These are phyloP conservation scores for Conoideocrella luteorostrata DNA, from an alignment of 2,329 filamentous ascomycete genomes.

Conservation along the genomic window DNA sequence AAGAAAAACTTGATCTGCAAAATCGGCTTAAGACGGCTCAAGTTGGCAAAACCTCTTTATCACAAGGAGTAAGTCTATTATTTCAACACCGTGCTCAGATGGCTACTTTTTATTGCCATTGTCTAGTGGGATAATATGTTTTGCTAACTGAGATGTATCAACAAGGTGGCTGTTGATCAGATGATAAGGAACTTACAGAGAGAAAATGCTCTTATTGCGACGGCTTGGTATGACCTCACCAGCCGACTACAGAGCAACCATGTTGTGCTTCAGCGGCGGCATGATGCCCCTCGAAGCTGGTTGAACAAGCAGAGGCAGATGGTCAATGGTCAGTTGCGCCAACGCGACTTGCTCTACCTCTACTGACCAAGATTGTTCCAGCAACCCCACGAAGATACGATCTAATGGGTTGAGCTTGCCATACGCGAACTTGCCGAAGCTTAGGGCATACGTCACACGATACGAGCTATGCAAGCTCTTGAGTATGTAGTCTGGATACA, in stretches of 20 bases:
- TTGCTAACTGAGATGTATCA: neutral
- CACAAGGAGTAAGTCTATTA: slow-evolving; percentile 44
- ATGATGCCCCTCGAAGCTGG: slow-evolving; percentile 74
- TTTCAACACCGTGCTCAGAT: neutral
- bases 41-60: slow-evolving; percentile 40
- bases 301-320: slow-evolving; percentile 73
- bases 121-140: neutral
- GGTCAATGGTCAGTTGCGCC: slow-evolving; percentile 51
- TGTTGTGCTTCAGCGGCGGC: slow-evolving; percentile 67
- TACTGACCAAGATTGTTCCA: slow-evolving; percentile 33
- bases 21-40: slow-evolving; percentile 47
- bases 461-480: no score
- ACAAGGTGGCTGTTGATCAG: slow-evolving; percentile 44
- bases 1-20: slow-evolving; percentile 50
- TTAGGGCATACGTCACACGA: neutral
- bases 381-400: slow-evolving; percentile 41
- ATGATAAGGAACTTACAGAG: slow-evolving; percentile 64
- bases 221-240: slow-evolving; percentile 82
- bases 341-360: slow-evolving; percentile 37
- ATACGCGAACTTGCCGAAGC: neutral
- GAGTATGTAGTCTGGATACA: no score
- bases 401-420: slow-evolving; percentile 24
- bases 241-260: slow-evolving; percentile 76
- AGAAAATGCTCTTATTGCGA: slow-evolving; percentile 71
- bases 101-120: no score